Evolutionary conservation across 129 eudicot species (phyloP), one percentile per base, ranked within the genome.

Genomic region (Pittosporum tobira): DNA sequence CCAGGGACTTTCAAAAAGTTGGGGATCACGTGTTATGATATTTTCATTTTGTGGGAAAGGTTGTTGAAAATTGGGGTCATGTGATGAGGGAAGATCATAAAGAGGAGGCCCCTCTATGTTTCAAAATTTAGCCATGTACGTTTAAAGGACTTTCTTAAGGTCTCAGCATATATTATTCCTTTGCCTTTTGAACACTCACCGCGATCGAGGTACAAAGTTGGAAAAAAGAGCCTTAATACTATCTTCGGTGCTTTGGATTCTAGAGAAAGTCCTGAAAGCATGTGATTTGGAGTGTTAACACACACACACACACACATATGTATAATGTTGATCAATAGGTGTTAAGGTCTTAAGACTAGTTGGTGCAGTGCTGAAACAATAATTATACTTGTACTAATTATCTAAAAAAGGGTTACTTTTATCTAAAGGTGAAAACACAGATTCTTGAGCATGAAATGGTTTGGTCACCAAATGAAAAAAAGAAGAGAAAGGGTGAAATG

Each of bases 181-280:
- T 70, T 65, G 68, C 71, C 68, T 72, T 65, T 61, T 68, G 72
- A 60, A 68, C 73, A 70, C 80, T 73, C 70, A 65, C n/a, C n/a
- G n/a, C n/a, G n/a, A 67, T 26, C n/a, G 58, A 55, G 26, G 40
- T n/a, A n/a, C 50, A 40, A 70, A 65, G 47, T 51, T 20, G 61
- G 38, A 57, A 68, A 76, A 61, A 76, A 70, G 64, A 65, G 59
- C 28, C 70, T 64, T 22, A 65, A 20, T 24, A 70, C 45, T 37
- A 62, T 44, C 31, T 70, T 68, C 34, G 26, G 15, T 66, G 53
- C 73, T 69, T 72, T 82, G 75, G 76, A 82, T 74, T 74, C 88
- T 77, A 67, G 74, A 71, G 68, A 74, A 82, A 77, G 81, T 68
- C 70, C 74, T 63, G 59, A 53, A 69, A 75, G 34, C 90, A 83